Base-by-base conservation (phyloP, 805 yeast species). In the Debaryomyces prosopidis region DNA sequence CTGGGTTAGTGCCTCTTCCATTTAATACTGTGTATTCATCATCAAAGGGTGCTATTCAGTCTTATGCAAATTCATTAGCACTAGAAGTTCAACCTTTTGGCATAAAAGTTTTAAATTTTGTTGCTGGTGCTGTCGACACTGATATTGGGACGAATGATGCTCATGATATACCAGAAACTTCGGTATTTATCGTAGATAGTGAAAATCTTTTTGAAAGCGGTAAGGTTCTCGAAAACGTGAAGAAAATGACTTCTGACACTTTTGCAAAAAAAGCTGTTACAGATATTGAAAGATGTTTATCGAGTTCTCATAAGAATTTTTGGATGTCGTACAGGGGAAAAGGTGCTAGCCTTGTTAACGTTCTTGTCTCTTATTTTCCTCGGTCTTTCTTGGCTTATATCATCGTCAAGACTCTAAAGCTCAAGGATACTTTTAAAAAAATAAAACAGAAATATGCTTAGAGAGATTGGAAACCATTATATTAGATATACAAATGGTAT, bases 11-110 rank as follows among this genome's bases (percentile, higher is more conserved):
- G 0, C 69, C 73, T 3, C 48, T 63, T 26, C 69, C 76, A 4
- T 69, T 69, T 62, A 42, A 52, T 1, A 48, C 64, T 4, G 54
- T 60, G 4, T 73, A 73, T 54, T 53, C 62, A 28, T 55, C 75
- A 3, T 54, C 70, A 16, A 74, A 74, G 50, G 57, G 54, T 23
- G 59, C 58, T 6, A 47, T 54, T 15, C 43, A 47, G 32, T 36
- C 49, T 45, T 56, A 56, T 38, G 55, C 56, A 5, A 51, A 46
- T 19, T 47, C 51, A 8, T 51, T 56, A 36, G 49, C 46, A 7
- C 33, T 44, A 1, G 60, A 56, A 41, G 31, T 54, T 34, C 39
- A 49, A 42, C 58, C 59, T 3, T 54, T 54, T 44, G 58, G 54
- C 1, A 53, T 54, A 10, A 56, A 40, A 30, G 60, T 54, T 3